phyloP scores from a whole-genome alignment of 345 rosid species.

The Euphorbia tirucalli region DNA sequence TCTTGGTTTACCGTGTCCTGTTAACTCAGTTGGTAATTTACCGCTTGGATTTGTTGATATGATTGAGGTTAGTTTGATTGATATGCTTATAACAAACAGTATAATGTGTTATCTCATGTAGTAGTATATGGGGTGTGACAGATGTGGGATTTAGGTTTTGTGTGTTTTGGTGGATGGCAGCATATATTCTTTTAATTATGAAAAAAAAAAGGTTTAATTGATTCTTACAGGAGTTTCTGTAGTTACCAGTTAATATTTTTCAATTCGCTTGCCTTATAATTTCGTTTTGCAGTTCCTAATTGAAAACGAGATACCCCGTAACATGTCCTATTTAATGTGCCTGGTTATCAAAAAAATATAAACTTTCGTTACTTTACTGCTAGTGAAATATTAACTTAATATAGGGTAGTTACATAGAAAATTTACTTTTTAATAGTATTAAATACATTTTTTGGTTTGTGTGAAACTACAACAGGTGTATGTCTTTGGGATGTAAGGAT shows the following conservation, averaged over 20 bases:
- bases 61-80: slow-evolving; percentile 55
- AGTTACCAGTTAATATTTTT: background rate
- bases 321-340: no score
- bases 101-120: background rate
- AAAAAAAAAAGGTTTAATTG: background rate
- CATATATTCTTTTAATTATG: background rate
- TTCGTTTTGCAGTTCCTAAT: background rate
- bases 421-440: no score
- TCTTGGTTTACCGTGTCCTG: slow-evolving; percentile 86
- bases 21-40: slow-evolving; percentile 89
- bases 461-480: no score
- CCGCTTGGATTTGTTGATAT: slow-evolving; percentile 78
- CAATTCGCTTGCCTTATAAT: background rate
- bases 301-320: background rate
- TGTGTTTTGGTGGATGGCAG: background rate
- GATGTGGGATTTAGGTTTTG: background rate
- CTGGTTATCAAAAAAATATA: no score
- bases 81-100: no score
- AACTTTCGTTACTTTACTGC: no score
- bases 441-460: no score
- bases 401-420: no score
- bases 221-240: background rate
- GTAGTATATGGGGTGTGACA: background rate
- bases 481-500: no score
- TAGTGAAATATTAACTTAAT: no score